Evolutionary conservation across 73 alveolate species (phyloP).

Genomic region (Paramecium sexaurelia): DNA sequence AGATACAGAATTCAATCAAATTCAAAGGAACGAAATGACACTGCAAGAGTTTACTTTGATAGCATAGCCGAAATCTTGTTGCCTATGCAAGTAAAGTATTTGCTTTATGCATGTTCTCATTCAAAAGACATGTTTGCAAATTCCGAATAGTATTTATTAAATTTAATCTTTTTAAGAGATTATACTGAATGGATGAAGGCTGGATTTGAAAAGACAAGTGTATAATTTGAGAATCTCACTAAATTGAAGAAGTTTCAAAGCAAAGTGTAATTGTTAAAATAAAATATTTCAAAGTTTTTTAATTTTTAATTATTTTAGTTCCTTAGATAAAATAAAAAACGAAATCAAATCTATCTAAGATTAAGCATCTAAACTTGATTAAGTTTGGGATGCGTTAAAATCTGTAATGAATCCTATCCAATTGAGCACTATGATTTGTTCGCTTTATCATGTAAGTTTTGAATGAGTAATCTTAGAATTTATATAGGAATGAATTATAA

Average conservation of each 20-base stretch:
- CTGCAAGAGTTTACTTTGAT: slow-evolving; percentile 42
- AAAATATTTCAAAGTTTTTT: neutral
- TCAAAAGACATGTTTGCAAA: slow-evolving; percentile 30
- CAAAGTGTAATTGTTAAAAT: neutral
- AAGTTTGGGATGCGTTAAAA: slow-evolving; percentile 44
- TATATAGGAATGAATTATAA: neutral
- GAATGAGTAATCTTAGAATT: neutral
- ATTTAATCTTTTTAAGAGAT: neutral
- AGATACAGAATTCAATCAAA: slow-evolving; percentile 39
- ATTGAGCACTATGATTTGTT: neutral
- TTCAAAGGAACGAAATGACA: slow-evolving; percentile 45
- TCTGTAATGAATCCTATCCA: neutral
- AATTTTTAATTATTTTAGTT: neutral
- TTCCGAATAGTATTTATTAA: neutral
- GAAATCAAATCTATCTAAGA: neutral
- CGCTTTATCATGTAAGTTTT: neutral
- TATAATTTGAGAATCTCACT: neutral
- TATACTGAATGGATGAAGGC: slow-evolving; percentile 31
- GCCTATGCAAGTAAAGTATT: slow-evolving; percentile 28
- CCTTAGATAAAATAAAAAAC: neutral
- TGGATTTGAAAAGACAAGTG: neutral
- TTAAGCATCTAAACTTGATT: neutral
- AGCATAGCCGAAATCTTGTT: slow-evolving; percentile 31
- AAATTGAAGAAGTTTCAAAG: slow-evolving; percentile 9
- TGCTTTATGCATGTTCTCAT: neutral